Evolutionary conservation across 2,329 filamentous ascomycete species (phyloP), one percentile per base, ranked within the genome.

Genomic region (Cladophialophora carrionii): DNA sequence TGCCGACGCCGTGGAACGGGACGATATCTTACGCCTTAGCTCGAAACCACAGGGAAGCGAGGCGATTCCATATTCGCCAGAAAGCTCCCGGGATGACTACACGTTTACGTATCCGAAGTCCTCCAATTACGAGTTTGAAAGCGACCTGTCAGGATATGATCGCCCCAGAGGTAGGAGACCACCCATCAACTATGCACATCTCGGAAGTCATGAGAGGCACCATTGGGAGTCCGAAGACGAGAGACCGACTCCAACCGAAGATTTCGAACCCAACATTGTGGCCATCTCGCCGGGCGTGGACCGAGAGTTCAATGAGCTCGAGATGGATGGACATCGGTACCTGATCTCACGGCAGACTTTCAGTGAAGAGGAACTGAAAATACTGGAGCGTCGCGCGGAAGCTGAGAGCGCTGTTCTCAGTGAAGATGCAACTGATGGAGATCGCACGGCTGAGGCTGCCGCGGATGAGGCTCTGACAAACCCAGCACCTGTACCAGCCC

Each of bases 91-190:
- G 48, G 66, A 72, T 54, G 70, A 72, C 43, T 68, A 67, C 57
- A 70, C 71, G 4, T 71, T 72, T 58, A 72, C 70, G 4, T 71
- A 71, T 61, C 70, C 70, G 14, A 68, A 60, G 52, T 73, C 71
- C 6, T 71, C 70, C 10, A 70, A 69, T 41, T 72, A 71, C 43
- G 68, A 71, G 34, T 52, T 67, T 34, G 71, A 71, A 24, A 73
- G 70, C 61, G 61, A 64, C 26, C 64, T 51, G 29, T 72, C 71
- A 5, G 66, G 54, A 48, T 68, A 68, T 37, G 71, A 71, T 17
- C 54, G 66, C 22, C 67, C 65, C 20, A 65, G 70, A 37, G 71
- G 69, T 10, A 70, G 69, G 58, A 54, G 59, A 58, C 68, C 66
- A n/a, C 67, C 67, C 17, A 58, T 61, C 3, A 70, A 70, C 46